Evolutionary conservation across 257 asterid genomes (phyloP).

Genomic region (Catharanthus roseus): DNA sequence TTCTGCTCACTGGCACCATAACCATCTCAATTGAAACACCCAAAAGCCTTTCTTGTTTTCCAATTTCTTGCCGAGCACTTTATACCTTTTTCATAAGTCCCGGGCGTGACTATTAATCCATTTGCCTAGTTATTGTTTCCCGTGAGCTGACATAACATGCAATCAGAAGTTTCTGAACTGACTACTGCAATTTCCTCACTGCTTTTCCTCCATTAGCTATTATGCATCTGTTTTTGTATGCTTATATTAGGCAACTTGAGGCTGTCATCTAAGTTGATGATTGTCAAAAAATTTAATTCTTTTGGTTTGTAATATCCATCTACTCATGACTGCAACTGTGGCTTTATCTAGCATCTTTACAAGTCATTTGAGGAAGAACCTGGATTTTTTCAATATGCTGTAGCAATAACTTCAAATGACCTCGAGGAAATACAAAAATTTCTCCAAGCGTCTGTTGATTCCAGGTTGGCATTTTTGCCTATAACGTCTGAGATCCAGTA

Average conservation of each 20-base stretch:
- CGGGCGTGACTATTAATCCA: neutral
- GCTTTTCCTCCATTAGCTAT: neutral
- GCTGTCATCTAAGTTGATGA: conserved; percentile 5
- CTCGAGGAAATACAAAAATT: conserved; percentile 89
- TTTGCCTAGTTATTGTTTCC: neutral
- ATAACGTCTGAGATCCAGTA: conserved; percentile 1
- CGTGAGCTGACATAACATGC: neutral
- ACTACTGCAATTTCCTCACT: neutral
- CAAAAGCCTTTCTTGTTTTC: neutral
- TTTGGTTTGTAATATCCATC: conserved; percentile 18
- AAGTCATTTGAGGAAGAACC: conserved; percentile 76
- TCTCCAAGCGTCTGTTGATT: conserved; percentile 82
- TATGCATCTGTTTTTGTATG: neutral
- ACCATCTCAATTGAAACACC: neutral
- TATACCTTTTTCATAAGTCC: neutral
- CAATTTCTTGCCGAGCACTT: neutral
- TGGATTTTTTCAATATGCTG: conserved; percentile 75
- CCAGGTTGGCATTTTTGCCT: conserved; percentile 45
- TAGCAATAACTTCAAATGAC: conserved; percentile 78
- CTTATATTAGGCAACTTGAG: neutral
- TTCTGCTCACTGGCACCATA: neutral
- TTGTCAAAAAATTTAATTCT: neutral
- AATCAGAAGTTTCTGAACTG: neutral
- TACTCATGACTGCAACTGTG: conserved; percentile 12
- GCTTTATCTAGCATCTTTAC: conserved; percentile 69